phyloP scores from a whole-genome alignment of 2,329 filamentous ascomycete genomes.

The Cordyceps javanica region DNA sequence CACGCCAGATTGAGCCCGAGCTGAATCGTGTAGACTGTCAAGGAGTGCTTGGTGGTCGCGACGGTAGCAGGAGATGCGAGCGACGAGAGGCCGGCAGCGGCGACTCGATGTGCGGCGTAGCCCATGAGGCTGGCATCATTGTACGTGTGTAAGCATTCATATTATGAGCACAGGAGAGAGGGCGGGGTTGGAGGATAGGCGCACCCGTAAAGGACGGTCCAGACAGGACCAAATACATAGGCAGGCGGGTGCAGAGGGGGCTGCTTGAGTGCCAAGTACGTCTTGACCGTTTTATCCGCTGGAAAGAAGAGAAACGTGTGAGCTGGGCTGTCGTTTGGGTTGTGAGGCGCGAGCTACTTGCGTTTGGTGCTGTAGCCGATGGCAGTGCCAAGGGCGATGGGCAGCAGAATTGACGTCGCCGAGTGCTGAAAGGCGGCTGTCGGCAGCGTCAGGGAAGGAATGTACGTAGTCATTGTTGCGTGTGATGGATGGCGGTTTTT shows the following conservation, averaged over 20 bases:
- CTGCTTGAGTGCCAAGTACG: conserved; percentile 62
- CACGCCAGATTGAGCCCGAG: conserved; percentile 78
- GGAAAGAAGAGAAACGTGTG: conserved; percentile 6
- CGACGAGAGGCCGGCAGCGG: conserved; percentile 56
- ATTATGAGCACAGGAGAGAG: not conserved
- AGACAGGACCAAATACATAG: conserved; percentile 57
- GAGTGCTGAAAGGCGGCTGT: conserved; percentile 64
- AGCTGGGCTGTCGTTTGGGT: not conserved
- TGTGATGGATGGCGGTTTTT: not conserved
- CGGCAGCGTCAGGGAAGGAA: conserved; percentile 73
- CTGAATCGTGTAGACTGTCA: conserved; percentile 80
- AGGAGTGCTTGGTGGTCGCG: conserved; percentile 56
- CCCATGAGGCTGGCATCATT: conserved; percentile 62
- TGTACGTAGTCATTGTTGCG: conserved; percentile 64
- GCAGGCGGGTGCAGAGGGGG: conserved; percentile 57
- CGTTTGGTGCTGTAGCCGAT: conserved; percentile 64
- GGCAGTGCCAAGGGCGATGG: conserved; percentile 65
- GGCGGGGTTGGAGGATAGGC: conserved; percentile 6
- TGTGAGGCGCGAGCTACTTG: conserved; percentile 32
- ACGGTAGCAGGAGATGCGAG: conserved; percentile 47
- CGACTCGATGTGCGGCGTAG: conserved; percentile 77
- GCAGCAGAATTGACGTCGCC: conserved; percentile 68
- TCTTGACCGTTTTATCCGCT: conserved; percentile 54
- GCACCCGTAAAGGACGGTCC: conserved; percentile 59
- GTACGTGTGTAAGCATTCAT: no score